These are phyloP conservation scores for Massarina eburnea DNA, from an alignment of 2,329 filamentous ascomycete genomes.

Conservation along the genomic window DNA sequence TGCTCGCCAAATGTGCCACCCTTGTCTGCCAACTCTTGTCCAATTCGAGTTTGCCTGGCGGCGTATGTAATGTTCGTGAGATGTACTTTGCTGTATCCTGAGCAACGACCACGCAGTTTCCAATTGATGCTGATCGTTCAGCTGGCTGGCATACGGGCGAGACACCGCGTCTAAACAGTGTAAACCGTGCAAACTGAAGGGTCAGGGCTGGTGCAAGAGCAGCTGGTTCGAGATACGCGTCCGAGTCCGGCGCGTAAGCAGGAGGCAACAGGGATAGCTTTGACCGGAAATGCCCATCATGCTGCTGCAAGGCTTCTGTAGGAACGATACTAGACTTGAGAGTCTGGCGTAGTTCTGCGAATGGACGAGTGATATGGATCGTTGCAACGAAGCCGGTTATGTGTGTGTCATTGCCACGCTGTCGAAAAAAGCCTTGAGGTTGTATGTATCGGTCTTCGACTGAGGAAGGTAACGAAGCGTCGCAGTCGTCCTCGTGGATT, in stretches of 20 bases:
- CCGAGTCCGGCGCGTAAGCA: constrained; percentile 68
- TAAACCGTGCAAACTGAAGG: constrained; percentile 79
- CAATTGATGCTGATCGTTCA: constrained; percentile 70
- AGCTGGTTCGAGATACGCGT: constrained; percentile 69
- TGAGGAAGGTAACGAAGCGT: constrained; percentile 75
- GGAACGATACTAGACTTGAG: constrained; percentile 66
- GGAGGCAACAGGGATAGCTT: constrained; percentile 77
- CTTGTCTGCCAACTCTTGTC: constrained; percentile 54
- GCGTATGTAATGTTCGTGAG: constrained; percentile 61
- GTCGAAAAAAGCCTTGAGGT: constrained; percentile 49
- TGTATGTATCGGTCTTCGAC: constrained; percentile 79
- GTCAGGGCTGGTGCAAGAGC: constrained; percentile 75
- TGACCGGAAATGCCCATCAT: constrained; percentile 77
- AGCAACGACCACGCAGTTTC: constrained; percentile 73
- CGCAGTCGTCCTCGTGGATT: constrained; percentile 87
- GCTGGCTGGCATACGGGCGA: constrained; percentile 68
- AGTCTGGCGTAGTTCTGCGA: constrained; percentile 71
- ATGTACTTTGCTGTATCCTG: constrained; percentile 79
- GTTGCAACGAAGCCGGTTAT: constrained; percentile 73
- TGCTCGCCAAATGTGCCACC: constrained; percentile 68
- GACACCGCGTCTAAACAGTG: constrained; percentile 87
- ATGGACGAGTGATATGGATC: constrained; percentile 78
- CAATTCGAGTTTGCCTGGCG: constrained; percentile 20
- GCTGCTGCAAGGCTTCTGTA: constrained; percentile 68
- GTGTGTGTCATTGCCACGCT: constrained; percentile 47